Base-by-base conservation (phyloP, 306 rosid genomes). In the Gastrolobium villosum region DNA sequence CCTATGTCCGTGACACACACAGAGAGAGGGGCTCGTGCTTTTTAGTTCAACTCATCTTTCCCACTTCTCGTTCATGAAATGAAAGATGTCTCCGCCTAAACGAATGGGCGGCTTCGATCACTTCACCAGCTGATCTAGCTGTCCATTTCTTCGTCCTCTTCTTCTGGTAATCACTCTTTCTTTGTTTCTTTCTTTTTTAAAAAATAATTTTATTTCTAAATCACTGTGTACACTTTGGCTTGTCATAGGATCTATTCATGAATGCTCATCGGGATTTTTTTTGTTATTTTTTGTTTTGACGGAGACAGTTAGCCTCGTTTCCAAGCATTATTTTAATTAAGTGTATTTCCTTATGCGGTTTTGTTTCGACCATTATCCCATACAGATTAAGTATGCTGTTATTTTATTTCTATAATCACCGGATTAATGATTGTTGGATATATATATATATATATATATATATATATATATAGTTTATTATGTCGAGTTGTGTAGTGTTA, bases 1-100 rank as follows among this genome's bases (percentile, higher is more conserved):
- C 62, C 72, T 46, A 77, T 66, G 86, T 84, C 88, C 93, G 90
- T 85, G 91, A 87, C 40, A 13, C 49, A 30, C 26, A n/a, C 15
- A 57, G 9, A 20, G 10, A 37, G 36, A 8, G 2, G 34, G 57
- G 7, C 10, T 45, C 57, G 11, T 32, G 35, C 52, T 69, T 65
- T 53, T 40, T 48, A 48, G 32, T 48, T 48, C 14, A 79, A 62
- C 30, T 13, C 55, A 9, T 57, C 50, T 61, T 50, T 60, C 55
- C 54, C 46, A 56, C 77, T 56, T 20, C 66, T 40, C 54, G 14
- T 60, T 69, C 54, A 4, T 31, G 36, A 6, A 39, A 67, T 61
- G 67, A 63, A 45, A 30, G 44, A 62, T 56, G 77, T 73, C 43
- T 48, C 72, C 81, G 44, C 72, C 53, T 35, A 65, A 35, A 32